Conservation (phyloP, 345 rosid genomes). For the Anacardium occidentale region DNA sequence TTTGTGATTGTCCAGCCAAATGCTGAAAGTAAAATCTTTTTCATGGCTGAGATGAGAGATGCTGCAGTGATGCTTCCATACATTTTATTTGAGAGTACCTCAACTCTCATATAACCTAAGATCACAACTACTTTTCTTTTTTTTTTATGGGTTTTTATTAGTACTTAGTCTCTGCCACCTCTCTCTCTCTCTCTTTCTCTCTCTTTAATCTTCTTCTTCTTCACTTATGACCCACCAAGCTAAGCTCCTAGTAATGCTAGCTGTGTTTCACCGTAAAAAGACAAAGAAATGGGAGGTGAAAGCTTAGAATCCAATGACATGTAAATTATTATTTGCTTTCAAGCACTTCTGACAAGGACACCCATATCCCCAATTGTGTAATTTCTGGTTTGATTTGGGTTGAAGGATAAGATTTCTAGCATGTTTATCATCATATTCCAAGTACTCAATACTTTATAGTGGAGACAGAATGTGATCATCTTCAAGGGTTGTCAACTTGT, state of each 20-base stretch:
- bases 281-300: constrained; percentile 31
- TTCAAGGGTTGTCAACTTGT: neutral
- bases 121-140: too few relatives aligned
- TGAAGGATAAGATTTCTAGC: constrained; percentile 28
- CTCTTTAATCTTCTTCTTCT: constrained; percentile 16
- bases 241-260: constrained; percentile 13
- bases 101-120: neutral
- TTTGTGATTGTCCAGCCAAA: constrained; percentile 3
- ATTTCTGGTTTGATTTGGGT: neutral
- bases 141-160: neutral
- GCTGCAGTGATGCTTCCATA: constrained; percentile 26
- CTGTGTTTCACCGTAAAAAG: constrained; percentile 26
- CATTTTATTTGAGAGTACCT: constrained; percentile 17
- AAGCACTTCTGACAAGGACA: constrained; percentile 31
- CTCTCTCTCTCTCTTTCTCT: constrained; percentile 3
- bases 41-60: constrained; percentile 25
- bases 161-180: constrained; percentile 20
- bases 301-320: constrained; percentile 56
- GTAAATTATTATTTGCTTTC: constrained; percentile 4
- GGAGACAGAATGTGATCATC: too few relatives aligned
- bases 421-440: constrained; percentile 6
- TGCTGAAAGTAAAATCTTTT: constrained; percentile 28
- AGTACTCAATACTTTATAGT: too few relatives aligned
- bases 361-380: neutral
- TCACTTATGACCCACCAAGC: constrained; percentile 17